Base-by-base conservation (phyloP, 2,329 filamentous ascomycete species). In the Aspergillus calidoustus region DNA sequence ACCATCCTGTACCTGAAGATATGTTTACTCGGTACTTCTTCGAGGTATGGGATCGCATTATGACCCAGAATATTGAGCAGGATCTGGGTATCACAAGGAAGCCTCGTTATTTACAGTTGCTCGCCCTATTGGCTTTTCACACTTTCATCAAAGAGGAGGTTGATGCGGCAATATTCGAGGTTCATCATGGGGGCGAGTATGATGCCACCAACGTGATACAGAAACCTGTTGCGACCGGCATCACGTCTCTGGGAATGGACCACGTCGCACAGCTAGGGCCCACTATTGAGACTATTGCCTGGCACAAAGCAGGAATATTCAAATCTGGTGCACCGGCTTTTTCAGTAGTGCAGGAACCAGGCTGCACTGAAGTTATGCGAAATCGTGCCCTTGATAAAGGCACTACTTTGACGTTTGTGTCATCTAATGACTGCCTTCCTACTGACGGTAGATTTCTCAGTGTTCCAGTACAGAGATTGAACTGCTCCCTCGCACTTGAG, bases 281-380 rank as follows among this genome's bases (percentile, higher is more conserved):
- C 19, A 89, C 86, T 0, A 77, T 90, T 11, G 85, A 85, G 34
- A 82, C 87, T 73, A 90, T 91, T 64, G 87, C 89, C 0, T 91
- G 89, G 89, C 88, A 91, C 75, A 91, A 91, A 76, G 86, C 87
- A 1, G 89, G 89, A 1, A 89, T 91, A 60, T 87, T 91, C 79
- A 91, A 91, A 76, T 59, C 71, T 0, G 85, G 84, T 1, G 80
- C 81, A 9, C 81, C 83, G 19, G 86, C 86, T 2, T 89, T 89
- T 54, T 86, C 85, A 0, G 78, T 86, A 4, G 75, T 81, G 30
- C 87, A 89, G 71, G 74, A 81, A 0, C 72, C 79, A 2, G 77
- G 71, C 1, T 82, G 81, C 1, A 73, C 78, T 13, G 69, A 75
- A 25, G 84, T 87, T 1, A 68, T 89, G 31, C 68, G 74, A 43